Percentiles rank a stretch among this genome's conserved stretches.
phyloP scores from a whole-genome alignment of 2,329 filamentous ascomycete species.

The Davidsoniella neocaledoniae region DNA sequence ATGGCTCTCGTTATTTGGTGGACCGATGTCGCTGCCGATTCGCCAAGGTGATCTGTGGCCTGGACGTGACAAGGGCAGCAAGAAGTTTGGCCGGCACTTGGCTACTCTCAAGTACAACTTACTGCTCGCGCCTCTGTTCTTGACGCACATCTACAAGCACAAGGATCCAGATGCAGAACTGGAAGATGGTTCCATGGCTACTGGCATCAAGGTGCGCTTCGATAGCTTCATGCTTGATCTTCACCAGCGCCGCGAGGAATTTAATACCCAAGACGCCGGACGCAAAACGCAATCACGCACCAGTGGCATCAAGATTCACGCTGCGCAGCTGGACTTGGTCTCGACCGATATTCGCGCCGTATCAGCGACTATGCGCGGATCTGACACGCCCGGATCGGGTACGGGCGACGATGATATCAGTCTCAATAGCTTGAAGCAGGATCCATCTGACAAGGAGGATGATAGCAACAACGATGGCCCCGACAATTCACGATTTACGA shows the following conservation, averaged over 20 bases:
- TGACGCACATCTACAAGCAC: conserved; percentile 97
- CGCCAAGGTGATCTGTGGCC: conserved; percentile 86
- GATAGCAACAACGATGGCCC: conserved; percentile 29
- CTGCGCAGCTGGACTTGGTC: conserved; percentile 81
- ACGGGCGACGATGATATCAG: conserved; percentile 2
- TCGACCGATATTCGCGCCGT: conserved; percentile 85
- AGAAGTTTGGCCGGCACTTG: conserved; percentile 92
- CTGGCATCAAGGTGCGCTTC: conserved; percentile 86
- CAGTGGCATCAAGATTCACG: conserved; percentile 88
- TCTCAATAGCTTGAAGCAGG: conserved; percentile 3
- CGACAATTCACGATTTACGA: conserved; percentile 78
- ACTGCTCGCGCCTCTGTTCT: conserved; percentile 76
- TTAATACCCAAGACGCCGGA: conserved; percentile 64
- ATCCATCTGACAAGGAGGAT: conserved; percentile 26
- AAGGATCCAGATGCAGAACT: conserved; percentile 81
- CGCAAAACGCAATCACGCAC: conserved; percentile 64
- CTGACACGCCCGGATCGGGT: conserved; percentile 27
- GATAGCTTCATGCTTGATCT: conserved; percentile 97
- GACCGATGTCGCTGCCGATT: conserved; percentile 84
- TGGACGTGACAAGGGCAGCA: conserved; percentile 86
- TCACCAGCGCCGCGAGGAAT: conserved; percentile 84
- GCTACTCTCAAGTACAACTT: conserved; percentile 99
- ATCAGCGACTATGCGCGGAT: conserved; percentile 74
- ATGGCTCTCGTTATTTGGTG: conserved; percentile 95
- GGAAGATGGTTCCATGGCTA: conserved; percentile 66